Base-by-base conservation (phyloP, 371 early-diverging fungal genomes). In the Haplosporangium sp. region DNA sequence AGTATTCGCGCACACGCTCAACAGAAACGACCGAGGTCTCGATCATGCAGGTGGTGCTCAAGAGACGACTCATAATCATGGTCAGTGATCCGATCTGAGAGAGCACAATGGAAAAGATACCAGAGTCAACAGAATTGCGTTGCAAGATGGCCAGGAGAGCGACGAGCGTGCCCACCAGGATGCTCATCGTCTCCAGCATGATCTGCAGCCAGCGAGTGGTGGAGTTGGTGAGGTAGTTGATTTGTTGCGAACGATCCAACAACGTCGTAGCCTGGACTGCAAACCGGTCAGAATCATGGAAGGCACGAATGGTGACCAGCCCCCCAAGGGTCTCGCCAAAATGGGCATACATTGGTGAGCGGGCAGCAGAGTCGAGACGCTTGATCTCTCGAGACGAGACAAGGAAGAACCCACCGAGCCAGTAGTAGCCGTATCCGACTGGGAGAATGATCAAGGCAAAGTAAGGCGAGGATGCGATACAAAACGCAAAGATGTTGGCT, bases 271-370 rank as follows among this genome's bases (percentile, higher is more conserved):
- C 75, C 51, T 59, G 59, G 48, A 60, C 18, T 9, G 68, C 56
- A 12, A 68, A 54, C 21, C 69, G 46, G 11, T 83, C 84, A 2
- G 82, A 65, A 23, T 55, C 68, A 13, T 36, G n/a, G 56, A 68
- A 69, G 40, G 89, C 89, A 12, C 89, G 83, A 38, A 90, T 85
- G 0, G 88, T 88, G 6, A 79, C 62, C 36, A 88, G 56, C 0
- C 89, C 90, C 5, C 66, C 66, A 14, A 87, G 59, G 0, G 88
- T 88, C 57, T 90, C 89, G 5, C 82, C 66, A 50, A 87, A 88
- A 12, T 86, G 73, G 11, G 80, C 67, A 52, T 84, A 86, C 46
- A 87, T 63, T 10, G 87, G 86, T 0, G 84, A 82, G 41, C 84
- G 81, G 1, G 83, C 77, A 0, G 81, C 72, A 1, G 84, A 80